phyloP scores from a whole-genome alignment of 139 green algal genomes.

The Coccomyxa sp. region DNA sequence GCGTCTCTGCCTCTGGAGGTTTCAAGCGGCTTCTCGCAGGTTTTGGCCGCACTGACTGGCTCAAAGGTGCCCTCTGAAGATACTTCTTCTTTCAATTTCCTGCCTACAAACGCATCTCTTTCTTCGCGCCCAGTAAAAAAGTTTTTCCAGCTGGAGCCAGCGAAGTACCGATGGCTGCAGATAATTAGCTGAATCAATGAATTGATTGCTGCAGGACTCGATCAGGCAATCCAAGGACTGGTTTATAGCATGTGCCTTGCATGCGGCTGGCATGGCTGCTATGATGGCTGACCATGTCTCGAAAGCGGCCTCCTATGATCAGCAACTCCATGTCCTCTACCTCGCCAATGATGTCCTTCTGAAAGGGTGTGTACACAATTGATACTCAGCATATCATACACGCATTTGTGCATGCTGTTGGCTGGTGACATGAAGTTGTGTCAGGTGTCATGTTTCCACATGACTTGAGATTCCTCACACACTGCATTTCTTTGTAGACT shows the following conservation, averaged over 20 bases:
- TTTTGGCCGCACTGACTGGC: constrained; percentile 34
- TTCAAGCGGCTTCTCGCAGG: constrained; percentile 24
- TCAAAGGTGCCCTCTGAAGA: constrained; percentile 21
- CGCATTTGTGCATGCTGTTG: background rate
- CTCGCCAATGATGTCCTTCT: constrained; percentile 89
- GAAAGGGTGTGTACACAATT: constrained; percentile 36
- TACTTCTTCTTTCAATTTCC: background rate
- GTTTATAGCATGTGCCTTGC: constrained; percentile 74
- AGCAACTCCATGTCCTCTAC: constrained; percentile 81
- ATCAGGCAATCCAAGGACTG: constrained; percentile 74
- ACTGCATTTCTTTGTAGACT: background rate
- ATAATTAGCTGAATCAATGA: background rate
- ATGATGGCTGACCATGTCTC: constrained; percentile 36
- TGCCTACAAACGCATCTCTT: background rate
- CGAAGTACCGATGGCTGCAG: background rate
- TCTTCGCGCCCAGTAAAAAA: background rate
- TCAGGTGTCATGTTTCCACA: background rate
- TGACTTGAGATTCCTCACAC: background rate
- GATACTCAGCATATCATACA: too few relatives aligned
- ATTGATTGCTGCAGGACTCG: constrained; percentile 45
- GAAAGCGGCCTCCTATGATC: constrained; percentile 37
- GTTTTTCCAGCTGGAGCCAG: background rate
- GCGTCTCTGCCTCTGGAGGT: constrained; percentile 24
- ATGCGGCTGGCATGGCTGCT: constrained; percentile 59
- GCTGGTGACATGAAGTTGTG: background rate